Conservation (phyloP, 495 filamentous ascomycete species). For the Penicillium mononematosum region DNA sequence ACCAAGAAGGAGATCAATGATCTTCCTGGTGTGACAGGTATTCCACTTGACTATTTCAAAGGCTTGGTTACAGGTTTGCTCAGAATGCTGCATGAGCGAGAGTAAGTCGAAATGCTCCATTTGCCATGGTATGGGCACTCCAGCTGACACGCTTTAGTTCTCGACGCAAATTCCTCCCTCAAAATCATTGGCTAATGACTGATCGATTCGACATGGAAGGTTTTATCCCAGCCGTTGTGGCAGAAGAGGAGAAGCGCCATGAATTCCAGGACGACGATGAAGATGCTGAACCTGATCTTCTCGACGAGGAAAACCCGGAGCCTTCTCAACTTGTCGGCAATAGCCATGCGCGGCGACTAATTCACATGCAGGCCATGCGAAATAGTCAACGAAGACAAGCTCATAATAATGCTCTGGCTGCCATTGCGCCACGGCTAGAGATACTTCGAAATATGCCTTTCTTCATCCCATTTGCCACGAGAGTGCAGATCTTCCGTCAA, state of each 20-base stretch:
- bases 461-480: constrained; percentile 86
- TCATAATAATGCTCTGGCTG: constrained; percentile 65
- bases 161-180: constrained; percentile 74
- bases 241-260: constrained; percentile 81
- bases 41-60: constrained; percentile 76
- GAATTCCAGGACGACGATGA: constrained; percentile 60
- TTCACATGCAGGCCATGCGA: constrained; percentile 52
- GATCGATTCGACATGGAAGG: constrained; percentile 85
- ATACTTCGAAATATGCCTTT: constrained; percentile 96
- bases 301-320: constrained; percentile 32
- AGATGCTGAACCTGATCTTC: constrained; percentile 40
- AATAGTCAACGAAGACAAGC: constrained; percentile 62
- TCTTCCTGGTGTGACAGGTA: constrained; percentile 62
- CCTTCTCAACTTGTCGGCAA: constrained; percentile 50
- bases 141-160: constrained; percentile 51
- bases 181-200: constrained; percentile 93
- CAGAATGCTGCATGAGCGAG: constrained; percentile 87
- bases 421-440: constrained; percentile 80
- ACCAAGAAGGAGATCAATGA: constrained; percentile 39
- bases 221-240: constrained; percentile 82
- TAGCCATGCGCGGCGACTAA: constrained; percentile 51
- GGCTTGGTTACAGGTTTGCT: constrained; percentile 79
- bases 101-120: constrained; percentile 46
- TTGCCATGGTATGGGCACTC: background rate
- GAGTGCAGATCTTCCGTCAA: constrained; percentile 91